These are phyloP conservation scores for Trametes sanguinea DNA, from an alignment of 768 basidiomycete species.

Conservation along the genomic window DNA sequence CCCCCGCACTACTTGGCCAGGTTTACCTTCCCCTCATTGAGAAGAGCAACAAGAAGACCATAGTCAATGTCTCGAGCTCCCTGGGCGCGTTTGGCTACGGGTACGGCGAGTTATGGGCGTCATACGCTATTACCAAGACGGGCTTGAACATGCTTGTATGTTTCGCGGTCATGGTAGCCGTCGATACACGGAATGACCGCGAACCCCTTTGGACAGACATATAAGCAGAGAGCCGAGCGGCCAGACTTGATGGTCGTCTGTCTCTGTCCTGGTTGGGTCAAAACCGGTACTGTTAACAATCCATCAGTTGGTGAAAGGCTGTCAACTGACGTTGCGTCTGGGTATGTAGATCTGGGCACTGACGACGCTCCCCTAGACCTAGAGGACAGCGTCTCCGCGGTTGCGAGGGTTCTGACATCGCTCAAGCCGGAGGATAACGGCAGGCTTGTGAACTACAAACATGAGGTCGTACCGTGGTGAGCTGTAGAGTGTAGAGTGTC, in stretches of 20 bases:
- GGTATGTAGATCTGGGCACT: background rate
- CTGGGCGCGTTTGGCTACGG: slow-evolving; percentile 26
- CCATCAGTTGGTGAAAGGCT: background rate
- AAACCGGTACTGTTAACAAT: slow-evolving; percentile 7
- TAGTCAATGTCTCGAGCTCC: slow-evolving; percentile 36
- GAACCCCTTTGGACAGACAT: slow-evolving; percentile 10
- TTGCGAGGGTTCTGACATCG: slow-evolving; percentile 10
- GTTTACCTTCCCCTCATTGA: slow-evolving; percentile 37
- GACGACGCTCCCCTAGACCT: slow-evolving; percentile 10
- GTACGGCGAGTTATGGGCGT: slow-evolving; percentile 28
- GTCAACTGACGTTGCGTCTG: background rate
- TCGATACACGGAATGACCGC: background rate
- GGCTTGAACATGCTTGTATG: slow-evolving; percentile 43
- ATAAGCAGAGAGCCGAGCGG: slow-evolving; percentile 19
- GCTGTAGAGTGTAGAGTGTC: no score
- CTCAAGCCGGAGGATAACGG: slow-evolving; percentile 11
- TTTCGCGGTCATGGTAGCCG: background rate
- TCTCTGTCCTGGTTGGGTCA: slow-evolving; percentile 22
- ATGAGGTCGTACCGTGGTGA: slow-evolving; percentile 9
- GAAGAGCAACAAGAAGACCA: slow-evolving; percentile 33
- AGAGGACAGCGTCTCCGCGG: slow-evolving; percentile 15
- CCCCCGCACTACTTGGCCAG: slow-evolving; percentile 37
- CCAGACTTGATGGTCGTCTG: slow-evolving; percentile 16
- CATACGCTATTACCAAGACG: slow-evolving; percentile 40
- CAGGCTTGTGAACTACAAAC: slow-evolving; percentile 7